phyloP scores from a whole-genome alignment of 1,284 basidiomycete genomes.

The Neotropicomus parvogracilis region DNA sequence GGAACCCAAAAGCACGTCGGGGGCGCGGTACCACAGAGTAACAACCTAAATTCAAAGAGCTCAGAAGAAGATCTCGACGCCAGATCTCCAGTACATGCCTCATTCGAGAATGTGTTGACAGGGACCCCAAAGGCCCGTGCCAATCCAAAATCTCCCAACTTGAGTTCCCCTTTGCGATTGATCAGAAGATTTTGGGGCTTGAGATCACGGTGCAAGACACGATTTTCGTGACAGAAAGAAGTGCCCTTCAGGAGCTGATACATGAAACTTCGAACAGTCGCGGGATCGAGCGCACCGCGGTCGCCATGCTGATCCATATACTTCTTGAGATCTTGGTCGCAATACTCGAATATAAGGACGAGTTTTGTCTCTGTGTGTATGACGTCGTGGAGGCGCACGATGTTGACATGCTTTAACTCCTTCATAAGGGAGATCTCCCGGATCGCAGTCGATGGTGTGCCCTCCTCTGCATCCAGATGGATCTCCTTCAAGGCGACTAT shows the following conservation, averaged over 20 bases:
- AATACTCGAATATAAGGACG: slow-evolving; percentile 98
- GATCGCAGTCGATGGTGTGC: slow-evolving; percentile 92
- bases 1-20: slow-evolving; percentile 95
- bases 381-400: slow-evolving; percentile 95
- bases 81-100: slow-evolving; percentile 48
- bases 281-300: slow-evolving; percentile 88
- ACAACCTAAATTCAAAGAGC: slow-evolving; percentile 68
- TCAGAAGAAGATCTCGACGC: neutral
- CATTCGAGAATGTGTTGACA: slow-evolving; percentile 95
- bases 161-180: slow-evolving; percentile 95
- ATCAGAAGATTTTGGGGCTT: slow-evolving; percentile 98
- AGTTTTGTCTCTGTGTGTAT: slow-evolving; percentile 98
- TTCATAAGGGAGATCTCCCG: slow-evolving; percentile 97
- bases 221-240: slow-evolving; percentile 98
- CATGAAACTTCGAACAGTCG: slow-evolving; percentile 95
- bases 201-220: slow-evolving; percentile 95
- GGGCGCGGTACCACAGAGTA: slow-evolving; percentile 98
- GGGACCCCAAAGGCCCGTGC: slow-evolving; percentile 95
- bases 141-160: slow-evolving; percentile 94
- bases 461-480: slow-evolving; percentile 93
- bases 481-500: slow-evolving; percentile 92
- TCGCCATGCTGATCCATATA: slow-evolving; percentile 99
- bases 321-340: slow-evolving; percentile 97
- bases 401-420: slow-evolving; percentile 93
- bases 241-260: slow-evolving; percentile 97